These are phyloP conservation scores for Fomitopsis palustris DNA, from an alignment of 1,284 basidiomycete species.

Conservation along the genomic window DNA sequence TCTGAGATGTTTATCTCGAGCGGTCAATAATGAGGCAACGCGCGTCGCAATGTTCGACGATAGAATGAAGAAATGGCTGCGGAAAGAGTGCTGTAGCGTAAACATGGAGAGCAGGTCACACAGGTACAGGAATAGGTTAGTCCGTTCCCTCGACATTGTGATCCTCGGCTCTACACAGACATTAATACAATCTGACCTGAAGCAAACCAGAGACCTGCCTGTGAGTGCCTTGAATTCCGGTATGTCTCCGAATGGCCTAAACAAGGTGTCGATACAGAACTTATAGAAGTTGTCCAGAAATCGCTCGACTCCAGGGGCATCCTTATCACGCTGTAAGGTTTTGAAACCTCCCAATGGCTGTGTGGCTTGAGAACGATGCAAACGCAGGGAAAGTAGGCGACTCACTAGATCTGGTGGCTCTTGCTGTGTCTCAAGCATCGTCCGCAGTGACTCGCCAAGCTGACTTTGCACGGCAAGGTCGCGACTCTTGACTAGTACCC, in stretches of 20 bases:
- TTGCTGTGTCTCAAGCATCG: constrained; percentile 74
- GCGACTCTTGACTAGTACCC: constrained; percentile 71
- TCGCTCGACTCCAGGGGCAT: constrained; percentile 82
- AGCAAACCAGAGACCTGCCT: constrained; percentile 37
- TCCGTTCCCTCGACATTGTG: constrained; percentile 64
- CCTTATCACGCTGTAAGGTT: constrained; percentile 56
- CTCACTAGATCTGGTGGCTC: constrained; percentile 27
- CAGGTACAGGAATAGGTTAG: constrained; percentile 77
- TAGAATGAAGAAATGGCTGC: constrained; percentile 88
- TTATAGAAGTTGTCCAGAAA: constrained; percentile 95
- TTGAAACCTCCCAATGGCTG: constrained; percentile 32
- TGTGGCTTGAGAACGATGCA: neutral
- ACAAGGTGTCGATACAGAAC: constrained; percentile 68
- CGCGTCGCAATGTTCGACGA: constrained; percentile 72
- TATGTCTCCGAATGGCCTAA: constrained; percentile 77
- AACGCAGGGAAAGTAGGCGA: neutral
- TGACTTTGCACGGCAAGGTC: constrained; percentile 91
- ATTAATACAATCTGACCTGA: constrained; percentile 1
- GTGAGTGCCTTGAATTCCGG: constrained; percentile 69
- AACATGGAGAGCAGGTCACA: constrained; percentile 92
- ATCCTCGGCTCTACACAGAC: constrained; percentile 43
- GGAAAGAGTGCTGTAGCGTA: constrained; percentile 83
- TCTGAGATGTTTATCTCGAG: constrained; percentile 88
- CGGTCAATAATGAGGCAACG: constrained; percentile 76
- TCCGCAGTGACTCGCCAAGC: constrained; percentile 85